Base-by-base conservation (phyloP, 805 yeast genomes). In the Barnettozyma wickerhamii region DNA sequence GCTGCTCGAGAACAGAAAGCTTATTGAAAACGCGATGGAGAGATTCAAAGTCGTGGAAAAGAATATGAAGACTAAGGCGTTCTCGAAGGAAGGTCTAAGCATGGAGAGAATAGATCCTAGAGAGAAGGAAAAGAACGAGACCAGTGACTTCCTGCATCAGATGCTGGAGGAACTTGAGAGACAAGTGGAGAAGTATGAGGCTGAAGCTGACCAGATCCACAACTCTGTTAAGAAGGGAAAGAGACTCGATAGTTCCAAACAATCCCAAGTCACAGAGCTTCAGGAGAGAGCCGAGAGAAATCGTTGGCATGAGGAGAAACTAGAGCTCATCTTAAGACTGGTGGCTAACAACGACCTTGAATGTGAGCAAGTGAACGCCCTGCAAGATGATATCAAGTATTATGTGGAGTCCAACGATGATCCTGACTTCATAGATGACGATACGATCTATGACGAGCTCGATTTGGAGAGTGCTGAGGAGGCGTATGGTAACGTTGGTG, bases 321-420 rank as follows among this genome's bases (percentile, higher is more conserved):
- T 93, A 58, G 98, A 93, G 59, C 77, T 74, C 42, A 78, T 91
- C 33, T 66, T 90, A 48, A 74, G 90, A 47, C 69, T 81, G 55
- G 62, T 93, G 38, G 95, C 86, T 48, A 86, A 83, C 60, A 91
- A 87, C 48, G 82, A 77, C 34, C 64, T 93, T 47, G 88, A 82
- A 28, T 83, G 89, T 3, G 95, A 84, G 15, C 75, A 77, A 38
- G 78, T 91, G 9, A 81, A 81, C 52, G 81, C 73, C 18, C 77
- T 88, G 42, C 81, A 82, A 58, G 98, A 91, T 39, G 98, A 91
- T 60, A 84, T 91, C 59, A 85, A 77, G 51, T 91, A 93, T 65
- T 90, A 87, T 61, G 93, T 93, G 23, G 98, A 93, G 52, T 84
- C 88, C 48, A 91, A 91, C 58, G 93, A 84, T 62, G 96, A 89